Evolutionary conservation across 2,329 filamentous ascomycete species (phyloP).

Genomic region (Fusarium xyrophilum): DNA sequence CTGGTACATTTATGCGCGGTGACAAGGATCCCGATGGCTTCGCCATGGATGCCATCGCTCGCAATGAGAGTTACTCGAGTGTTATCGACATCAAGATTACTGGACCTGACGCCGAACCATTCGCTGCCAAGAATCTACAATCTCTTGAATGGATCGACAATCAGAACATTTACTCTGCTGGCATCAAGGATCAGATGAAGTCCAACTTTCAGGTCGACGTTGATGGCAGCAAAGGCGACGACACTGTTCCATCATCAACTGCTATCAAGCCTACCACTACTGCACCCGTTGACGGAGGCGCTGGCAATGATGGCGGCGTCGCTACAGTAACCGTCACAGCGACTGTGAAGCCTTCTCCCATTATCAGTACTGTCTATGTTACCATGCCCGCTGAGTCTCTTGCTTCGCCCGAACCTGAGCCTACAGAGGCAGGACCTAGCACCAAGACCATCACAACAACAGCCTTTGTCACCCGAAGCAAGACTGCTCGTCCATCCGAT

Average conservation of each 20-base stretch:
- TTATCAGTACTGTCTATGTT: constrained; percentile 47
- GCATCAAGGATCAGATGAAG: constrained; percentile 54
- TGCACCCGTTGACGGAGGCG: constrained; percentile 21
- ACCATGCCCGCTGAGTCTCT: constrained; percentile 45
- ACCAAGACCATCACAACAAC: constrained; percentile 37
- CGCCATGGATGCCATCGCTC: constrained; percentile 44
- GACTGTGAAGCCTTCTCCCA: constrained; percentile 50
- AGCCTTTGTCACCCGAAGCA: constrained; percentile 28
- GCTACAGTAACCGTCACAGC: constrained; percentile 47
- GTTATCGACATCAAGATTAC: constrained; percentile 51
- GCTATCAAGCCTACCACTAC: constrained; percentile 17
- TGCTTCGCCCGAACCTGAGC: constrained; percentile 16
- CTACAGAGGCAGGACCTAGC: constrained; percentile 18
- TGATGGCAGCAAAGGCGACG: constrained; percentile 32
- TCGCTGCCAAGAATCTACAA: constrained; percentile 35
- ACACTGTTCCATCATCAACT: constrained; percentile 30
- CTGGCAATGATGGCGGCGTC: constrained; percentile 15
- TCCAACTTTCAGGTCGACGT: constrained; percentile 56
- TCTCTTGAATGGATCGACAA: constrained; percentile 44
- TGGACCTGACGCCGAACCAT: constrained; percentile 32
- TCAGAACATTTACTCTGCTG: constrained; percentile 53
- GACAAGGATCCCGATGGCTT: constrained; percentile 49
- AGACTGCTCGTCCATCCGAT: constrained; percentile 6
- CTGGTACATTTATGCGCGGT: constrained; percentile 51
- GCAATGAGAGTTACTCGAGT: constrained; percentile 53